Base-by-base conservation (phyloP, 1,139 yeast genomes). In the Pneumocystis sp. region DNA sequence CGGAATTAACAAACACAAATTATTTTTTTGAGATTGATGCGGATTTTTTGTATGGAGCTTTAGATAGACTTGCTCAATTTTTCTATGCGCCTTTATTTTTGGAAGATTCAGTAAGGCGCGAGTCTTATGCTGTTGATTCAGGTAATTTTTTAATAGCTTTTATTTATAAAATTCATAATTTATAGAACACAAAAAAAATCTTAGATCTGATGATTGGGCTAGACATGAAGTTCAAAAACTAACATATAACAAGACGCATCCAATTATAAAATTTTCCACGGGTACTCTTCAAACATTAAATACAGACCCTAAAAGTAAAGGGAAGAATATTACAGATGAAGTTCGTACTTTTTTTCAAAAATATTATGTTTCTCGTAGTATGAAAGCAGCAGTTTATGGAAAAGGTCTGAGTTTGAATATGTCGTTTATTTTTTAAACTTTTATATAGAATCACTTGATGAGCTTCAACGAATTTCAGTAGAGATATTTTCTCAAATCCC, bases 11-110 rank as follows among this genome's bases (percentile, higher is more conserved):
- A 89, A 90, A 89, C 72, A 93, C 98, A 12, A 91, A 91, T 75
- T 93, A 90, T 76, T 90, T 82, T 75, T 93, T 93, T 73, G 96
- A 91, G 72, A 83, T 93, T 7, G 83, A 87, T 67, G 82, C 89
- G 64, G 86, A 85, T 69, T 82, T 85, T 70, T 78, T 93, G 67
- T 84, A 86, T 69, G 97, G 96, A 2, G 97, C 97, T 0, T 77
- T 93, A 67, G 97, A 93, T 74, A 80, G 97, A 70, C 93, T 93
- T 75, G 83, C 96, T 4, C 97, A 93, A 73, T 93, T 93, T 73
- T 93, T 93, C 77, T 86, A 90, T 61, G 75, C 83, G 34, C 98
- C 98, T 0, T 79, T 93, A 71, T 93, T 93, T 74, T 82, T 85
- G 69, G 82, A 85, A 65, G 81, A 84, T 68, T 86, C 97, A 73